Evolutionary conservation across 73 alveolate species (phyloP).

Genomic region (Blepharisma japonicum): DNA sequence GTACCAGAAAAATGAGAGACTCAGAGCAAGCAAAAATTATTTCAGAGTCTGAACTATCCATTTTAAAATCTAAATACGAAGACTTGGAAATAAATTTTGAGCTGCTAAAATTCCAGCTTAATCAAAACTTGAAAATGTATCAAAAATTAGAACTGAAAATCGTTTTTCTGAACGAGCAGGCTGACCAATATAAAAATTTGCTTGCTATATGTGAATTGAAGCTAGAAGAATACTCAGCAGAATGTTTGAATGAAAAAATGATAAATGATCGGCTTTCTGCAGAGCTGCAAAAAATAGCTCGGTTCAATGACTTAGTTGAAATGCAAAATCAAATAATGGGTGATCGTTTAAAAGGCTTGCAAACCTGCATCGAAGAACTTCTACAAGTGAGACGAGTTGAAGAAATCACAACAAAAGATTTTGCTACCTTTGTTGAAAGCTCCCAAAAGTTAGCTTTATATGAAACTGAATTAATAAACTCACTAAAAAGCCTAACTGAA

Average conservation of each 20-base stretch:
- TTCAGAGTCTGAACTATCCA: not conserved
- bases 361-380: too few species aligned
- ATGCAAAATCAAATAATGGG: constrained; percentile 29
- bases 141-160: not conserved
- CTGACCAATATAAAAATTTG: not conserved
- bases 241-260: not conserved
- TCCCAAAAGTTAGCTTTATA: too few species aligned
- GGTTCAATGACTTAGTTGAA: not conserved
- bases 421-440: too few species aligned
- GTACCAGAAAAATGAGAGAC: constrained; percentile 31
- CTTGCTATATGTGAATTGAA: not conserved
- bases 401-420: too few species aligned
- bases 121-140: not conserved
- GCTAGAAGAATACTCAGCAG: not conserved
- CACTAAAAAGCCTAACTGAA: too few species aligned
- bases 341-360: not conserved
- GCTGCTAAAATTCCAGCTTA: not conserved
- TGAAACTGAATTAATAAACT: too few species aligned
- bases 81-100: not conserved
- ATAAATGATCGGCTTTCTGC: not conserved
- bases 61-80: not conserved
- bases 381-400: too few species aligned
- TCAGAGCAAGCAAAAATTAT: constrained; percentile 36
- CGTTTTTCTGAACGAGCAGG: not conserved
- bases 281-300: too few species aligned